Evolutionary conservation across 163 green algal genomes (phyloP).

Genomic region (Scenedesmus sp.): DNA sequence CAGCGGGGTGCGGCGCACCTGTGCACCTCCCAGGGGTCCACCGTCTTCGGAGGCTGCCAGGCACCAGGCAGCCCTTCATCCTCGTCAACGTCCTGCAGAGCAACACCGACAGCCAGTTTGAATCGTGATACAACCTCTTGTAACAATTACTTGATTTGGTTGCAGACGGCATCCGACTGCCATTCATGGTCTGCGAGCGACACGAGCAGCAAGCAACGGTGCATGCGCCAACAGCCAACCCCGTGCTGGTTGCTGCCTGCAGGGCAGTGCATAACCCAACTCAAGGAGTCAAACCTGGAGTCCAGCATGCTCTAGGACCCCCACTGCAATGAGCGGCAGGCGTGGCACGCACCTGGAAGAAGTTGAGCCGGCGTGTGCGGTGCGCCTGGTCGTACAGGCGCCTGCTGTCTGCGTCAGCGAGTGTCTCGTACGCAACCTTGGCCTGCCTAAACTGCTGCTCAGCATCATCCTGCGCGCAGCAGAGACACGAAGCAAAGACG

Average conservation of each 20-base stretch:
- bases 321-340: not conserved
- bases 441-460: slow-evolving; percentile 46
- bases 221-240: no score
- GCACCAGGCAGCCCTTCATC: not conserved
- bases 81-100: slow-evolving; percentile 35
- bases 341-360: slow-evolving; percentile 34
- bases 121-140: not conserved
- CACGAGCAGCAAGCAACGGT: no score
- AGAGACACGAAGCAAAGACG: not conserved
- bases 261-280: not conserved
- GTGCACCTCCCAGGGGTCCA: slow-evolving; percentile 52
- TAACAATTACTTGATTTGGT: not conserved
- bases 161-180: no score
- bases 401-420: slow-evolving; percentile 38
- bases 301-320: no score
- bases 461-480: slow-evolving; percentile 23
- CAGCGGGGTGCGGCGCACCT: slow-evolving; percentile 16
- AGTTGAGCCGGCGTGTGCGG: slow-evolving; percentile 39
- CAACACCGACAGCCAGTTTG: not conserved
- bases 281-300: no score
- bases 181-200: no score
- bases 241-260: no score
- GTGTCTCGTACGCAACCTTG: slow-evolving; percentile 58
- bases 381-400: slow-evolving; percentile 49
- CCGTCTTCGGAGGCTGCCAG: not conserved